Percentiles rank a stretch among this genome's conserved stretches.
phyloP scores from a whole-genome alignment of 2,329 filamentous ascomycete genomes.

The Endoconidiophora laricicola region DNA sequence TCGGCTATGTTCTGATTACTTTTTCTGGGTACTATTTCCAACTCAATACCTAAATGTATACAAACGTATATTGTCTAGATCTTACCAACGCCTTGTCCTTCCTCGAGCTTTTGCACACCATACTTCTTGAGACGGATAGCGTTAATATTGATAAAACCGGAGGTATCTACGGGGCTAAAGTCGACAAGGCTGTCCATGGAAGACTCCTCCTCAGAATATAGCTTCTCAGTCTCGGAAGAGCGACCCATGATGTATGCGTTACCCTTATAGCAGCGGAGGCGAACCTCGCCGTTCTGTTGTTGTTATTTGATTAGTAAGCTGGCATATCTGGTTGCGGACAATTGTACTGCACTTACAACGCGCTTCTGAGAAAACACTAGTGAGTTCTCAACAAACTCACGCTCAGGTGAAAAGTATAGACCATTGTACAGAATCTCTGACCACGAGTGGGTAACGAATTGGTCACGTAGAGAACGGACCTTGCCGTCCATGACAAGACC shows the following conservation, averaged over 20 bases:
- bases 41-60: too few relatives aligned
- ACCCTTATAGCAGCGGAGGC: slow-evolving; percentile 30
- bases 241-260: slow-evolving; percentile 30
- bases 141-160: slow-evolving; percentile 50
- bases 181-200: slow-evolving; percentile 33
- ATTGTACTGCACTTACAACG: slow-evolving; percentile 18
- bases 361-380: slow-evolving; percentile 42
- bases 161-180: slow-evolving; percentile 26
- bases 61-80: neutral
- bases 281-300: slow-evolving; percentile 21
- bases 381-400: slow-evolving; percentile 42
- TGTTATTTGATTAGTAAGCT: neutral
- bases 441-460: slow-evolving; percentile 32
- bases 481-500: slow-evolving; percentile 39
- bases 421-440: slow-evolving; percentile 31
- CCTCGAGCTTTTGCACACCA: slow-evolving; percentile 19
- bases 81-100: slow-evolving; percentile 18
- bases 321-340: neutral
- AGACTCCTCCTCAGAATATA: slow-evolving; percentile 33
- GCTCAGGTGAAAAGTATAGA: slow-evolving; percentile 34
- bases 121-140: slow-evolving; percentile 44
- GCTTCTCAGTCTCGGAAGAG: slow-evolving; percentile 28
- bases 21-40: too few relatives aligned
- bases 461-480: slow-evolving; percentile 36
- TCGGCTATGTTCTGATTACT: too few relatives aligned